These are phyloP conservation scores for Aspergillus sparsus DNA, from an alignment of 495 filamentous ascomycete species.

Conservation along the genomic window DNA sequence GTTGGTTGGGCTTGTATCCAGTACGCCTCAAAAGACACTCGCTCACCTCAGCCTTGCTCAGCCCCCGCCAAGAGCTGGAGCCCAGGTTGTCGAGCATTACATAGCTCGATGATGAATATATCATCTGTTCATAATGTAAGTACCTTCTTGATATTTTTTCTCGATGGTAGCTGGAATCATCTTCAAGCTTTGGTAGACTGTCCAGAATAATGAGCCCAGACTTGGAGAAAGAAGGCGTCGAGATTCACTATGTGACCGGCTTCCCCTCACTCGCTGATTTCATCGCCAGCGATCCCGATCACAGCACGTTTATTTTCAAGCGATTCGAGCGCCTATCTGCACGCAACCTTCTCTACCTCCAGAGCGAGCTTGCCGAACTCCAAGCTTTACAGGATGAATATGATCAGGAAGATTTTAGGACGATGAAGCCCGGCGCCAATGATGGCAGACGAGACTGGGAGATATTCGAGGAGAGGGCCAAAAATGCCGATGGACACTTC, in stretches of 20 bases:
- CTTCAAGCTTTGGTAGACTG: too few relatives aligned
- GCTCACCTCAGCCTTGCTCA: slow-evolving; percentile 44
- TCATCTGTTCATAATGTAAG: too few relatives aligned
- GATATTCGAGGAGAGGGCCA: neutral
- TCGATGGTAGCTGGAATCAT: too few relatives aligned
- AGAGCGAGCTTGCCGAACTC: slow-evolving; percentile 2
- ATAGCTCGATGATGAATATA: too few relatives aligned
- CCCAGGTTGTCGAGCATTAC: too few relatives aligned
- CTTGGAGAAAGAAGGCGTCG: neutral
- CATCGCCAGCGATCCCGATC: slow-evolving; percentile 5
- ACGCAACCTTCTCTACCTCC: slow-evolving; percentile 8
- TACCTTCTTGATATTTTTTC: too few relatives aligned
- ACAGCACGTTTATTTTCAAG: slow-evolving; percentile 6
- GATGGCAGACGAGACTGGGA: slow-evolving; percentile 4
- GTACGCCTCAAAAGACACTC: slow-evolving; percentile 23
- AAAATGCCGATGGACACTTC: neutral
- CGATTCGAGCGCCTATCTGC: neutral
- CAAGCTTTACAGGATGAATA: neutral
- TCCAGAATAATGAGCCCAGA: neutral
- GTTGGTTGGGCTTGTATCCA: too few relatives aligned
- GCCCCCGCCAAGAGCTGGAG: neutral
- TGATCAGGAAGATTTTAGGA: neutral
- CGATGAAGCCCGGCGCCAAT: neutral
- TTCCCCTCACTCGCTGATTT: slow-evolving; percentile 3
- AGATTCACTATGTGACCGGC: neutral